Conservation (phyloP, 1,284 basidiomycete genomes). For the Cryptococcus maquisensis region DNA sequence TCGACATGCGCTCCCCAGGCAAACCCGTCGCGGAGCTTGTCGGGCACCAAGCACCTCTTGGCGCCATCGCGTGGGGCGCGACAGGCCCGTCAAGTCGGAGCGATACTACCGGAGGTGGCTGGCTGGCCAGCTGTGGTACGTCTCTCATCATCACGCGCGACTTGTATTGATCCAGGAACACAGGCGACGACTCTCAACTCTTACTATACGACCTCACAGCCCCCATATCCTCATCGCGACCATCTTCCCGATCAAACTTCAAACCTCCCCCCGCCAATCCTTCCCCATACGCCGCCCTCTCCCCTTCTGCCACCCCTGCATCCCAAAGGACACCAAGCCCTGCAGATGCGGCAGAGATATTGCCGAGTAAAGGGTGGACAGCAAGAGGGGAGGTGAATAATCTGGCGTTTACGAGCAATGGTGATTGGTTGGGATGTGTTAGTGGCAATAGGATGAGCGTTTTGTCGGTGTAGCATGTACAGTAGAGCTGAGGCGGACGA, state of each 20-base stretch:
- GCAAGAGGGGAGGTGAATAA: constrained; percentile 76
- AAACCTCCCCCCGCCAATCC: constrained; percentile 9
- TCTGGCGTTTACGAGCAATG: constrained; percentile 65
- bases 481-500: not conserved
- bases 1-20: constrained; percentile 91
- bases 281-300: constrained; percentile 36
- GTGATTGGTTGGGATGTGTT: constrained; percentile 87
- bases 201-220: constrained; percentile 75
- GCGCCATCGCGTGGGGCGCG: constrained; percentile 79
- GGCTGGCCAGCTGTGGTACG: constrained; percentile 77
- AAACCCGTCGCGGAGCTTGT: constrained; percentile 85
- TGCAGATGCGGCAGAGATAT: constrained; percentile 50
- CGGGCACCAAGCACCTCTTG: constrained; percentile 66
- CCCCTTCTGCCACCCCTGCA: constrained; percentile 50
- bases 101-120: constrained; percentile 60
- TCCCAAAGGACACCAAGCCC: constrained; percentile 59
- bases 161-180: not conserved
- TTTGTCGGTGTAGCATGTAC: constrained; percentile 60
- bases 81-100: constrained; percentile 37
- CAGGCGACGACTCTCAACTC: constrained; percentile 87
- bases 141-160: constrained; percentile 10
- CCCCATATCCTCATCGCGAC: constrained; percentile 29
- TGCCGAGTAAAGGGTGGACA: constrained; percentile 80
- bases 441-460: constrained; percentile 77
- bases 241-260: constrained; percentile 10